These are phyloP conservation scores for Hypoxylon sp. DNA, from an alignment of 2,329 filamentous ascomycete genomes.

Conservation along the genomic window DNA sequence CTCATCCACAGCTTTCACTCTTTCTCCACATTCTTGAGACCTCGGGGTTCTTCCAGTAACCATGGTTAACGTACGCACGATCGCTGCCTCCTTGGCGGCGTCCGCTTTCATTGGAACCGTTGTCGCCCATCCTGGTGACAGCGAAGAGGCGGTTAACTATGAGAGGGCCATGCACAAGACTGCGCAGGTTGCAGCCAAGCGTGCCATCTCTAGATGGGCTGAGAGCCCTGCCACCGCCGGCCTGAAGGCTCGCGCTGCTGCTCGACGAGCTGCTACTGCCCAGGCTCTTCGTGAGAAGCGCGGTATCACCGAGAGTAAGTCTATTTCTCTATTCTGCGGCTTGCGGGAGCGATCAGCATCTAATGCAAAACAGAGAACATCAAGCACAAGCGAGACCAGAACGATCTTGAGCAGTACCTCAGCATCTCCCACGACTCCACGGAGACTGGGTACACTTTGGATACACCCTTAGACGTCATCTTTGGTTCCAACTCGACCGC, in stretches of 20 bases:
- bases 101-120: slow-evolving; percentile 40
- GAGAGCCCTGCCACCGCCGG: slow-evolving; percentile 52
- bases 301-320: slow-evolving; percentile 44
- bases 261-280: slow-evolving; percentile 53
- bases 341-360: neutral
- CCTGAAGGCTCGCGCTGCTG: slow-evolving; percentile 53
- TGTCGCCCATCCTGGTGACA: slow-evolving; percentile 56
- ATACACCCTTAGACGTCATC: slow-evolving; percentile 52
- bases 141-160: slow-evolving; percentile 44
- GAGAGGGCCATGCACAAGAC: slow-evolving; percentile 51
- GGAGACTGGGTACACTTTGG: slow-evolving; percentile 51
- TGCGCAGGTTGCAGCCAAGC: slow-evolving; percentile 52
- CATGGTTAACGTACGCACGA: slow-evolving; percentile 46
- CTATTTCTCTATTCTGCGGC: neutral
- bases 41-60: slow-evolving; percentile 20
- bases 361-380: slow-evolving; percentile 38
- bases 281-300: slow-evolving; percentile 54
- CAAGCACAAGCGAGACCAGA: slow-evolving; percentile 46
- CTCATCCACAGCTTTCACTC: slow-evolving; percentile 29
- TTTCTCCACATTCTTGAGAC: slow-evolving; percentile 19
- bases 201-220: slow-evolving; percentile 54
- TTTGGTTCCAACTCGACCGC: slow-evolving; percentile 48
- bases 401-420: slow-evolving; percentile 46
- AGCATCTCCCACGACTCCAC: slow-evolving; percentile 43
- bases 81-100: slow-evolving; percentile 45